Evolutionary conservation across 1,139 yeast genomes (phyloP).

Genomic region (Pichia sp.): DNA sequence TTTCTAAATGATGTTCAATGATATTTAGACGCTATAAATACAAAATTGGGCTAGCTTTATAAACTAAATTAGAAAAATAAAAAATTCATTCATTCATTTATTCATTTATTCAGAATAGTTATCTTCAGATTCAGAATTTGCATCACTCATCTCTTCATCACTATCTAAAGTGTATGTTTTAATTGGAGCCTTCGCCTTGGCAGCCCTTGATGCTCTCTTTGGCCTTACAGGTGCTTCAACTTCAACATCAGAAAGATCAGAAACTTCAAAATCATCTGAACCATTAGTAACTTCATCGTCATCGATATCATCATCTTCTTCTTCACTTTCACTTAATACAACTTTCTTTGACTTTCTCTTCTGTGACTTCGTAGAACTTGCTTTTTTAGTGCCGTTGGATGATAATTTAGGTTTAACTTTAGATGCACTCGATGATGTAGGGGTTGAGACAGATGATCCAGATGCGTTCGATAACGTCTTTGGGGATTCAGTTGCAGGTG

Average conservation of each 20-base stretch:
- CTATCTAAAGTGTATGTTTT: conserved; percentile 11
- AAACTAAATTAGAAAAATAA: no score
- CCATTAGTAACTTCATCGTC: conserved; percentile 12
- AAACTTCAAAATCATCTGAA: conserved; percentile 7
- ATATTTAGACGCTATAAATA: no score
- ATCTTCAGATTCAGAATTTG: conserved; percentile 1
- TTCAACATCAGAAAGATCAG: conserved; percentile 11
- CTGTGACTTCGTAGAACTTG: conserved; percentile 9
- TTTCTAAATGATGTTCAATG: no score
- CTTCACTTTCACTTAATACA: conserved; percentile 9
- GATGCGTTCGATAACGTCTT: conserved; percentile 1
- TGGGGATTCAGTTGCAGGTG: conserved; percentile 2
- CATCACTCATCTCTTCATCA: conserved; percentile 9
- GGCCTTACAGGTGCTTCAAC: conserved; percentile 5
- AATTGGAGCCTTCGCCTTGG: neutral
- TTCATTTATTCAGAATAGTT: conserved; percentile 4
- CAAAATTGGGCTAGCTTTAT: no score
- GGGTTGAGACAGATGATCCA: neutral
- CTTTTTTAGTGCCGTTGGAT: neutral
- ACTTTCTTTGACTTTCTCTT: conserved; percentile 5
- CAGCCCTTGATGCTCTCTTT: conserved; percentile 1
- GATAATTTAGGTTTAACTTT: neutral
- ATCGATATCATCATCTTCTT: conserved; percentile 9
- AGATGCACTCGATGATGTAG: neutral
- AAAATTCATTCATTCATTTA: neutral